Evolutionary conservation across 805 yeast species (phyloP), one percentile per base, ranked within the genome.

Genomic region (Candida vaughaniae): DNA sequence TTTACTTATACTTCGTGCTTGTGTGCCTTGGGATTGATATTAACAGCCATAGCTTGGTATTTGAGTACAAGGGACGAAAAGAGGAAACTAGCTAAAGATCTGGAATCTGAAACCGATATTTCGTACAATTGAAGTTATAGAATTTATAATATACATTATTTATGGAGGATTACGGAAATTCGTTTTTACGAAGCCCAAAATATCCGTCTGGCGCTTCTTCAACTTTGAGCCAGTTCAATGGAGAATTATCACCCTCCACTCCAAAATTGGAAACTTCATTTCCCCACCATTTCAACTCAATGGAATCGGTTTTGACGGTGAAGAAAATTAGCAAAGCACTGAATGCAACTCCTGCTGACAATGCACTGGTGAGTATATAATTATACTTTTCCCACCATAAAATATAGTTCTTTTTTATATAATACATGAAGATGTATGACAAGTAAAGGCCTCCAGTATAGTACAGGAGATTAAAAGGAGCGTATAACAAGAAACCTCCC

Each of bases 381-480:
- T 81, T 82, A 56, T 83, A 83, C 56, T 81, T 82, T 27, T 81
- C 80, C 89, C 85, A 82, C 85, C 84, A 73, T 16, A 66, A 55
- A 31, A 70, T 52, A 54, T 73, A 73, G 47, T 66, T 61, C 41
- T 65, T 60, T 47, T 74, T 71, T 48, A 79, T 59, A 49, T 67
- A 66, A 58, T 70, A 78, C 63, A 78, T 78, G 62, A 82, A 82
- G 4, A 68, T 34, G 44, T 69, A 70, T 4, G 85, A 83, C 27
- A 76, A 40, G 49, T 69, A 69, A 49, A 85, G 72, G 36, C 86
- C 80, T 8, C 82, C 80, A 0, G 89, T 86, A 23, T 58, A 62
- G 46, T 64, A 66, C 57, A 65, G 61, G 38, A 77, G 48, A 49
- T 75, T 75, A 47, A 69, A 75, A n/a, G 82, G 81, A 36, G 66